Conservation (phyloP, 176 grass and related monocot species). For the Bonia amplexicaulis region DNA sequence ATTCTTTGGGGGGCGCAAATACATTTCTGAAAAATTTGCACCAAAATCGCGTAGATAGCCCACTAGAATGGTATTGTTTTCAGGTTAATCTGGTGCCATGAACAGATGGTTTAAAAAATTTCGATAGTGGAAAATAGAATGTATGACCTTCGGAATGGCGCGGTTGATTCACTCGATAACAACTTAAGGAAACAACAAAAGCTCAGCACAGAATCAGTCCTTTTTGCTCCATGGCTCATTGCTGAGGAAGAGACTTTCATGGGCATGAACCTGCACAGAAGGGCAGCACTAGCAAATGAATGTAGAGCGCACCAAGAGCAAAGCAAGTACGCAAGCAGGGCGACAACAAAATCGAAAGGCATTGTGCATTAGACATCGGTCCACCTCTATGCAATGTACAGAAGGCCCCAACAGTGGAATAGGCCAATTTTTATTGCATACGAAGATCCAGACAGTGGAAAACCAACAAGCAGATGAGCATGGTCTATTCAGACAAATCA, state of each 20-base stretch:
- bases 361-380: neutral
- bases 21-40: neutral
- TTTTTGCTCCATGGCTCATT: neutral
- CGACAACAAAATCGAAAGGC: neutral
- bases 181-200: neutral
- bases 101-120: neutral
- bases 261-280: neutral
- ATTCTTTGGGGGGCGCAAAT: neutral
- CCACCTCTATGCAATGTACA: conserved; percentile 21
- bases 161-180: neutral
- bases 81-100: neutral
- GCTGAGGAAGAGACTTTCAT: neutral
- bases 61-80: neutral
- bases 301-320: neutral
- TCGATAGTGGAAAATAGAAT: too few relatives aligned
- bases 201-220: neutral
- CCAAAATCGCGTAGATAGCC: neutral
- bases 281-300: neutral
- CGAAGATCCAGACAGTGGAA: conserved; percentile 5
- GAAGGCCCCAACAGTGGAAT: neutral
- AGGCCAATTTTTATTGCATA: conserved; percentile 45
- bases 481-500: conserved; percentile 30
- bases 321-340: neutral
- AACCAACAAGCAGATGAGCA: neutral
- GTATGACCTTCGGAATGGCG: neutral